These are phyloP conservation scores for Ophidiomyces ophidiicola DNA, from an alignment of 2,329 filamentous ascomycete species.

Conservation along the genomic window DNA sequence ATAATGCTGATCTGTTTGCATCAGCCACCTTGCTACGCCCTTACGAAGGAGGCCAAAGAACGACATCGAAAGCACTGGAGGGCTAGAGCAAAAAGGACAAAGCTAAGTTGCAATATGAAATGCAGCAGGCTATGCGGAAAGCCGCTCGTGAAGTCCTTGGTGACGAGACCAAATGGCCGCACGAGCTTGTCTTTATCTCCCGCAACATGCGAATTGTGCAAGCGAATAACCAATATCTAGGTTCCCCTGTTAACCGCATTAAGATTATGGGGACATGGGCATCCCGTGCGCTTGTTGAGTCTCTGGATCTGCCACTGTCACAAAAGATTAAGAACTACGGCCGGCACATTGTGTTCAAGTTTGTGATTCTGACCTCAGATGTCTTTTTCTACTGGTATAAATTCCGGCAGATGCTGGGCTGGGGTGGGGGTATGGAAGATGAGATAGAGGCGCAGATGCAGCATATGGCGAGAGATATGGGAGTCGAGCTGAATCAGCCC, in stretches of 20 bases:
- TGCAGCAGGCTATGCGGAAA: conserved; percentile 60
- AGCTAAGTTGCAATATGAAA: conserved; percentile 56
- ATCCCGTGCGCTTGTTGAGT: conserved; percentile 66
- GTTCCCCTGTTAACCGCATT: conserved; percentile 76
- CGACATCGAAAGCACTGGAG: conserved; percentile 46
- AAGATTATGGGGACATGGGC: conserved; percentile 94
- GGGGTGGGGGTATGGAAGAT: conserved; percentile 82
- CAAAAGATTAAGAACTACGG: conserved; percentile 59
- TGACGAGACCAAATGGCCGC: conserved; percentile 79
- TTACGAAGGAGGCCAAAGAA: conserved; percentile 71
- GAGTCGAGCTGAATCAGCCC: conserved; percentile 76
- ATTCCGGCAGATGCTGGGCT: conserved; percentile 60
- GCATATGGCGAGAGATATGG: conserved; percentile 78
- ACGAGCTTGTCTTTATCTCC: conserved; percentile 83
- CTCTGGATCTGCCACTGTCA: conserved; percentile 48
- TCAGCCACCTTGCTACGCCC: conserved; percentile 80
- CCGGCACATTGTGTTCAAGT: conserved; percentile 68
- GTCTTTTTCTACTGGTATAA: conserved; percentile 72
- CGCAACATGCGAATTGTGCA: conserved; percentile 88
- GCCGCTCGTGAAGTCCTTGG: conserved; percentile 67
- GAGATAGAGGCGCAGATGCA: conserved; percentile 82
- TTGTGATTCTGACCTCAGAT: conserved; percentile 64
- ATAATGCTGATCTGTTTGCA: conserved; percentile 80
- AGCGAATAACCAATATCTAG: conserved; percentile 82
- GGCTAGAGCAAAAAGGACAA: conserved; percentile 43